Base-by-base conservation (phyloP, 2,329 filamentous ascomycete genomes). In the Aureobasidium leucospermi region DNA sequence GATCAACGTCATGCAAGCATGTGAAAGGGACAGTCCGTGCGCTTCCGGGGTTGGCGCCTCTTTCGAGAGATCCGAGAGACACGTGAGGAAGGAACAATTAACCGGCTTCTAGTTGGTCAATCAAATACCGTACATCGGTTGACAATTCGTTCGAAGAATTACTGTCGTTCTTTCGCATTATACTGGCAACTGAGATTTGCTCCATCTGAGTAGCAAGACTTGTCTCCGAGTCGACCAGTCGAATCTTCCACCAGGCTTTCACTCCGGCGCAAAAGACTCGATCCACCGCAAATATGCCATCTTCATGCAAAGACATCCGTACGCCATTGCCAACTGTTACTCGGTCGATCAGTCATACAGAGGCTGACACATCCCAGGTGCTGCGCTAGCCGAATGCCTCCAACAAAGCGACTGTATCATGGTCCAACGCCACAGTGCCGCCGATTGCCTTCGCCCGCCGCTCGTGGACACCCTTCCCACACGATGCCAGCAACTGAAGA, bases 301-400 rank as follows among this genome's bases (percentile, higher is more conserved):
- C 89, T 75, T 96, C 93, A 64, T 99, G 94, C 79, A 90, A 92
- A 84, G 93, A 97, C 75, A 89, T 99, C 72, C 86, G 93, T 97
- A 83, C 67, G 89, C 23, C 60, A 46, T 51, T 29, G 42, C 63
- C 45, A 53, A 43, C 34, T 42, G 55, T 39, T 59, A 10, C n/a
- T 16, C 60, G 63, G 32, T 53, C 55, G 56, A 16, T 48, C 31
- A 15, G 48, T 32, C 5, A 29, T 11, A 7, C 15, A 59, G 36
- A 41, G 13, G 16, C 59, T 62, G 28, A 62, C 29, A 5, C 6
- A 47, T 19, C 16, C 2, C 73, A 97, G 93, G 93, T 76, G 87
- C 88, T 63, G 94, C 94, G 19, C 85, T 99, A 69, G 94, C 94
- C 63, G 82, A 90, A 79, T 99, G 94, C 78, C 90, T 99, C 65